These are phyloP conservation scores for Picea mariana DNA, from an alignment of 83 land plant species.

Conservation along the genomic window DNA sequence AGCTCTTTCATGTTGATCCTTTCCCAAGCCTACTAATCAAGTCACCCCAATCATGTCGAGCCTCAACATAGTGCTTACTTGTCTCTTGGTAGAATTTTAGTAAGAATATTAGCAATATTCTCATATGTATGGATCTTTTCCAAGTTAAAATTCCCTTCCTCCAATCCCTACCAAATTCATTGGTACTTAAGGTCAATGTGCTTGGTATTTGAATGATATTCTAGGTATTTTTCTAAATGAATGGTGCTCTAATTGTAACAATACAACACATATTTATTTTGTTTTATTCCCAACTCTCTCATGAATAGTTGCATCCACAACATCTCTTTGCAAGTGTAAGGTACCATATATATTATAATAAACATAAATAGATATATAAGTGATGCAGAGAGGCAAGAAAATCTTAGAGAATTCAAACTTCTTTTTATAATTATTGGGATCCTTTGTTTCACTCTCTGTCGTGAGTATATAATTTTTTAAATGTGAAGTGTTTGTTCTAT, in stretches of 20 bases:
- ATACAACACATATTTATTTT: background rate
- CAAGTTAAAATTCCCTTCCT: background rate
- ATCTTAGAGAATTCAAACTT: too few species aligned
- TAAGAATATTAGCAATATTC: background rate
- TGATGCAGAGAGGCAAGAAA: too few species aligned
- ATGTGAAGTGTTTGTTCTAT: too few species aligned
- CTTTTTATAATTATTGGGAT: too few species aligned
- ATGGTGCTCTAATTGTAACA: conserved; percentile 26
- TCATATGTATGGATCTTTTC: background rate
- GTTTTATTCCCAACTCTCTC: background rate
- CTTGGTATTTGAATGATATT: conserved; percentile 19
- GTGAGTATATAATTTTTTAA: too few species aligned
- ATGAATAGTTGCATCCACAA: background rate
- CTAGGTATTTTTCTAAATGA: conserved; percentile 20
- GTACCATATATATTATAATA: too few species aligned
- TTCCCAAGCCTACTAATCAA: too few species aligned
- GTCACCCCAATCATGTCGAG: background rate
- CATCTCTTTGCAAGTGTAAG: conserved; percentile 7
- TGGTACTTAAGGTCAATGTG: conserved; percentile 25
- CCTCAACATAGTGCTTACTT: background rate
- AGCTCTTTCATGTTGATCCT: too few species aligned
- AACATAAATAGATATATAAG: too few species aligned
- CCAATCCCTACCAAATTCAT: conserved; percentile 2
- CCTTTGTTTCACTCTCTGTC: too few species aligned
- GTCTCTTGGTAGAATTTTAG: background rate